Conservation (phyloP, 108 stramenopile species). For the Nitzschia sp. region DNA sequence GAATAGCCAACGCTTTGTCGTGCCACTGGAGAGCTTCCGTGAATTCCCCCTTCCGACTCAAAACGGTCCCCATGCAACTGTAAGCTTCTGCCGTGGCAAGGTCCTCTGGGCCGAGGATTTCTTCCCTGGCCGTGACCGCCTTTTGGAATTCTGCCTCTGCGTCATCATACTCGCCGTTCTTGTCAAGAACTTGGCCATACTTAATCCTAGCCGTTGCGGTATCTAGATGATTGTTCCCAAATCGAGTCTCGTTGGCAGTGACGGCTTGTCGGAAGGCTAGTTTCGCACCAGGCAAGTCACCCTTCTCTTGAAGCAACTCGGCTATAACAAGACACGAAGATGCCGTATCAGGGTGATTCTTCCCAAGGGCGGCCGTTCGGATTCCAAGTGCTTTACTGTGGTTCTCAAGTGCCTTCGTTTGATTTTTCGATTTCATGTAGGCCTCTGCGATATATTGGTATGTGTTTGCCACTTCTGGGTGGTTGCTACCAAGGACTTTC, state of each 20-base stretch:
- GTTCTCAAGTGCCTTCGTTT: constrained; percentile 35
- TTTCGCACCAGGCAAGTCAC: constrained; percentile 28
- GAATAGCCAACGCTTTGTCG: constrained; percentile 32
- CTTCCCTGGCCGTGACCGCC: constrained; percentile 27
- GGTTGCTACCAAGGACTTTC: constrained; percentile 22
- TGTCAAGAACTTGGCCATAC: constrained; percentile 12
- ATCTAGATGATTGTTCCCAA: constrained; percentile 23
- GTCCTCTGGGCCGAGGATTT: constrained; percentile 13
- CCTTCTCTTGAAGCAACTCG: constrained; percentile 20
- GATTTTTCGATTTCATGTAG: constrained; percentile 1
- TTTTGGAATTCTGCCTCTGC: constrained; percentile 34
- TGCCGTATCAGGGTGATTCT: constrained; percentile 35
- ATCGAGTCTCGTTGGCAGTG: neutral
- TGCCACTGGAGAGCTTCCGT: constrained; percentile 23
- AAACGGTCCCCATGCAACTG: constrained; percentile 22
- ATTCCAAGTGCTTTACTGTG: constrained; percentile 41
- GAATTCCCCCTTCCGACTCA: constrained; percentile 18
- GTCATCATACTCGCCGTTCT: constrained; percentile 15
- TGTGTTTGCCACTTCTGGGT: constrained; percentile 42
- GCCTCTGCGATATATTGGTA: constrained; percentile 39
- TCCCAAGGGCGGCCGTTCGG: constrained; percentile 25
- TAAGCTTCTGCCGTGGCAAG: constrained; percentile 30
- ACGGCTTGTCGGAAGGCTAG: constrained; percentile 30
- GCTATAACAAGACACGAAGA: constrained; percentile 33
- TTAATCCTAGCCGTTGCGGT: constrained; percentile 17